These are phyloP conservation scores for Trypanosoma platydactyli DNA, from an alignment of 208 protist genomes.

Conservation along the genomic window DNA sequence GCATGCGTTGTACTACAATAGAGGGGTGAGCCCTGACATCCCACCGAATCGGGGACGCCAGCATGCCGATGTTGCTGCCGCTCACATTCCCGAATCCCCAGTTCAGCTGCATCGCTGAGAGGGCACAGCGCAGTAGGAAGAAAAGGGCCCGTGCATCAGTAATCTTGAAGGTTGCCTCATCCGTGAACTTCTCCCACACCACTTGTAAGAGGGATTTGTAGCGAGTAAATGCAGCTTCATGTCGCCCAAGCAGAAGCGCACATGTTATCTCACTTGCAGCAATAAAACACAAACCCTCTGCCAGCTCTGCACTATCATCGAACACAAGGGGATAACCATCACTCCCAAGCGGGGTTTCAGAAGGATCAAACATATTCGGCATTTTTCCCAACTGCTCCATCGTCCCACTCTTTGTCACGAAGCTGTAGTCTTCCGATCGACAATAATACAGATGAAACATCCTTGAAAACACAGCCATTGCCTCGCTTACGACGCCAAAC, in stretches of 20 bases:
- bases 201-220: slow-evolving; percentile 65
- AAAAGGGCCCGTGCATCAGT: slow-evolving; percentile 43
- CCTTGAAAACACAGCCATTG: slow-evolving; percentile 37
- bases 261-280: slow-evolving; percentile 58
- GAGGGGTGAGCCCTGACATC: too few relatives aligned
- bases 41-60: not conserved
- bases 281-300: slow-evolving; percentile 69
- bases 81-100: not conserved
- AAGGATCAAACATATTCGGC: slow-evolving; percentile 51
- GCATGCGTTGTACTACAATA: too few relatives aligned
- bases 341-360: slow-evolving; percentile 17
- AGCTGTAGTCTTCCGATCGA: slow-evolving; percentile 82
- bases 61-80: not conserved
- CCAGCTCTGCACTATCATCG: slow-evolving; percentile 42
- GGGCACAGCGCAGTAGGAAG: slow-evolving; percentile 63
- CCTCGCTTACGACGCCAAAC: slow-evolving; percentile 66
- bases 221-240: slow-evolving; percentile 32
- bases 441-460: slow-evolving; percentile 86
- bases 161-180: slow-evolving; percentile 18
- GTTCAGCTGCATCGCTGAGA: slow-evolving; percentile 49
- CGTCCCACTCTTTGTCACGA: slow-evolving; percentile 36
- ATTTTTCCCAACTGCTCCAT: slow-evolving; percentile 56
- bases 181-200: slow-evolving; percentile 71
- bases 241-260: slow-evolving; percentile 42
- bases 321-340: slow-evolving; percentile 54